Conservation (phyloP, 2,329 filamentous ascomycete species). For the Penicillium sp. region DNA sequence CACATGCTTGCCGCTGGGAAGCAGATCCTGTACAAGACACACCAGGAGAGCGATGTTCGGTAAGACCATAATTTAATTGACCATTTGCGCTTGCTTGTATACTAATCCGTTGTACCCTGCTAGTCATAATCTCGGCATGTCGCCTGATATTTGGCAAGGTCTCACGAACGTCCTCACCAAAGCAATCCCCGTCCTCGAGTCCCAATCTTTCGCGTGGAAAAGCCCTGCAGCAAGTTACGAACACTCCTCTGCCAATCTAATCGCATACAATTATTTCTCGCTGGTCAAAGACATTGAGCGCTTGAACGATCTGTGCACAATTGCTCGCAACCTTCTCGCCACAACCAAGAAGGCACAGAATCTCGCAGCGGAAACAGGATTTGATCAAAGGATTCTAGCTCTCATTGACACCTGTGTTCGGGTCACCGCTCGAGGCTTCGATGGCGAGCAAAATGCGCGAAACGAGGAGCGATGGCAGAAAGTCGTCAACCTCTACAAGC, state of each 20-base stretch:
- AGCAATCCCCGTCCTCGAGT: conserved; percentile 54
- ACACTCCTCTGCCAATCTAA: conserved; percentile 51
- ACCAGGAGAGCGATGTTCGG: conserved; percentile 49
- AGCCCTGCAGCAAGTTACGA: conserved; percentile 52
- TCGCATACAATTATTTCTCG: conserved; percentile 51
- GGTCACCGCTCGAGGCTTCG: conserved; percentile 56
- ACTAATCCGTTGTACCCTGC: conserved; percentile 1
- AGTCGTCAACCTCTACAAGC: conserved; percentile 58
- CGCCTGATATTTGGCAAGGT: conserved; percentile 52
- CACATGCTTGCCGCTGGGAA: conserved; percentile 52
- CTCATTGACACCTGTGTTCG: conserved; percentile 57
- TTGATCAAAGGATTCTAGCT: conserved; percentile 54
- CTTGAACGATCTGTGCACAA: conserved; percentile 54
- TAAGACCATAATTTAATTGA: conserved; percentile 18
- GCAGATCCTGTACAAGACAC: conserved; percentile 51
- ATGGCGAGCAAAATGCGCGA: conserved; percentile 53
- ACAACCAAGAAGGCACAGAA: conserved; percentile 55
- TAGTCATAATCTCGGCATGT: conserved; percentile 50
- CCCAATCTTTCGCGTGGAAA: conserved; percentile 54
- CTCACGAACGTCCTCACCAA: conserved; percentile 50
- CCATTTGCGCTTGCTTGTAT: neutral
- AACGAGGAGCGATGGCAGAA: conserved; percentile 59
- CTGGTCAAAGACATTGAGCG: conserved; percentile 56
- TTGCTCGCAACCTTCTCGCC: conserved; percentile 54
- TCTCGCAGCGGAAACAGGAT: conserved; percentile 51